Conservation (phyloP, 2,329 filamentous ascomycete species). For the Xylaria sp. region DNA sequence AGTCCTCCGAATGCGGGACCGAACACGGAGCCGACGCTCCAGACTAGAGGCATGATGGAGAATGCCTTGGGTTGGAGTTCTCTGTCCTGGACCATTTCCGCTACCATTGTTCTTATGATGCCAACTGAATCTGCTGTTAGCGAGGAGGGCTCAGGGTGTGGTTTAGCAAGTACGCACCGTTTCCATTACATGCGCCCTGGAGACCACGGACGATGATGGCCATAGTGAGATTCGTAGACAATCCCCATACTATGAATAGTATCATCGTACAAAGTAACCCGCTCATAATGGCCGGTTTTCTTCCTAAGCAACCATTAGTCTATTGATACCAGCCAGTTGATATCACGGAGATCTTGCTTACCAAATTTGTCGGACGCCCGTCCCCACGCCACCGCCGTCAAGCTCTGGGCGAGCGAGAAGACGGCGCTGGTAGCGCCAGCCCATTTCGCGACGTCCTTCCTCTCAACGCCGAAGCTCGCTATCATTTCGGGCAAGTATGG, state of each 20-base stretch:
- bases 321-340: not conserved
- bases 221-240: constrained; percentile 82
- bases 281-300: constrained; percentile 82
- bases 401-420: constrained; percentile 77
- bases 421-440: constrained; percentile 78
- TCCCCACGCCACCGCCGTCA: constrained; percentile 80
- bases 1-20: constrained; percentile 89
- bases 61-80: constrained; percentile 90
- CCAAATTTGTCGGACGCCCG: constrained; percentile 78
- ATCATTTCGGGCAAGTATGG: constrained; percentile 85
- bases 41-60: constrained; percentile 90
- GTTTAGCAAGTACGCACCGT: constrained; percentile 60
- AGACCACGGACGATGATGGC: constrained; percentile 80
- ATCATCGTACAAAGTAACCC: constrained; percentile 83
- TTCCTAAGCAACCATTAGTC: constrained; percentile 42
- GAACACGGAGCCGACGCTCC: constrained; percentile 87
- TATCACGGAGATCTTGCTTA: constrained; percentile 3
- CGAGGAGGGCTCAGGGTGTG: not conserved
- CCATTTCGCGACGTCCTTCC: constrained; percentile 80
- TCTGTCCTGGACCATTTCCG: constrained; percentile 88
- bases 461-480: constrained; percentile 76
- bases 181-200: constrained; percentile 88
- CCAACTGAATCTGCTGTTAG: constrained; percentile 66
- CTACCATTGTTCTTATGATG: constrained; percentile 90
- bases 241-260: constrained; percentile 83